Evolutionary conservation across 169 alveolate species (phyloP).

Genomic region (Prorocentrum cordatum): DNA sequence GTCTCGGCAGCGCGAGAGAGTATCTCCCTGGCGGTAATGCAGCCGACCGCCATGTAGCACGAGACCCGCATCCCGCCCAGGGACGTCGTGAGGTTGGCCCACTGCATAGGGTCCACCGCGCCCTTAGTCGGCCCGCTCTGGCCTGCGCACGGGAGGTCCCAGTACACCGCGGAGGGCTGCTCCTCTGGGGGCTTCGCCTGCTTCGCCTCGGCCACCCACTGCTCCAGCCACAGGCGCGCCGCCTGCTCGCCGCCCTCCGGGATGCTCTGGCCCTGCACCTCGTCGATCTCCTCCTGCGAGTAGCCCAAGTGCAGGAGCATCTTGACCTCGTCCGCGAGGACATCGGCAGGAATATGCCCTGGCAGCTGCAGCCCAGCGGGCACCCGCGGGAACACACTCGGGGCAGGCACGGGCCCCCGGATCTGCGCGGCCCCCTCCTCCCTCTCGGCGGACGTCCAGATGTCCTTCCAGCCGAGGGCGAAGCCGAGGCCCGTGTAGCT

Average conservation of each 20-base stretch:
- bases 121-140: too few species aligned
- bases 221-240: neutral
- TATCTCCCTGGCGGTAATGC: constrained; percentile 58
- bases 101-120: constrained; percentile 16
- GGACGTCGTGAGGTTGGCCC: constrained; percentile 46
- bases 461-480: constrained; percentile 56
- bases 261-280: neutral
- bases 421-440: neutral
- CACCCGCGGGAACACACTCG: neutral
- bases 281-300: constrained; percentile 9
- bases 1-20: constrained; percentile 30
- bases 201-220: neutral
- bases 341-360: neutral
- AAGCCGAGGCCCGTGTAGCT: constrained; percentile 29
- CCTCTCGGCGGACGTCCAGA: neutral
- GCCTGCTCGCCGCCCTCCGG: constrained; percentile 18
- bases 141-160: constrained; percentile 58
- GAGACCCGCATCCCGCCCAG: constrained; percentile 33
- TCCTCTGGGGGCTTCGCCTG: neutral
- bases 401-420: neutral
- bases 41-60: constrained; percentile 49
- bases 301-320: neutral
- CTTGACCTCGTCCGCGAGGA: neutral
- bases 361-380: constrained; percentile 16
- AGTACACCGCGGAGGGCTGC: constrained; percentile 9